Evolutionary conservation across 2,329 filamentous ascomycete genomes (phyloP), one percentile per base, ranked within the genome.

Genomic region (Calonectria crousiana): DNA sequence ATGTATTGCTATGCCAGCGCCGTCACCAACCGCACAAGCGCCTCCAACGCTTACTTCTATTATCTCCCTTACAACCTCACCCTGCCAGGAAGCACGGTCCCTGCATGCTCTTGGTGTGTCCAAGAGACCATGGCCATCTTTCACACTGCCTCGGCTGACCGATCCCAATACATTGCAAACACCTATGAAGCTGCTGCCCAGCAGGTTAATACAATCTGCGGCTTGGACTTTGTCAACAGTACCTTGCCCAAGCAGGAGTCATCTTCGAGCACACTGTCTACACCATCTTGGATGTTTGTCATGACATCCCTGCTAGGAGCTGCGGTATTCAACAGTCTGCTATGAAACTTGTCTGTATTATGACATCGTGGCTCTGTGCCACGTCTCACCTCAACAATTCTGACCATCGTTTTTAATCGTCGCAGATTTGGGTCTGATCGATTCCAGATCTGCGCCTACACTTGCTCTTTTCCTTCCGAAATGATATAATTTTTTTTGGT

Each of bases 1-100:
- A 90, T 92, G 77, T 98, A 96, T 87, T 93, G 92, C 86, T 98
- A 95, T 83, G 94, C 94, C 77, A 93, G 95, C 78, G 95, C 96
- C 65, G 92, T 96, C 74, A 95, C 94, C 62, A 98, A 98, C 84
- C 83, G 87, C 8, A 90, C 91, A 28, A 93, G 91, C 11, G 88
- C 94, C 0, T 91, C 92, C 38, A 93, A 97, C 82, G 90, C 92
- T 41, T 96, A 96, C 81, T 89, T 97, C 44, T 99, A 98, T 86
- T 96, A 94, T 80, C 87, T 98, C 4, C 95, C 96, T 0, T 89
- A 98, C 70, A 97, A 97, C 73, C 89, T 92, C 51, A 84, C 88
- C 0, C 86, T 98, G 16, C 94, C 95, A 0, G 88, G 87, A 18
- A 90, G 90, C 28, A 91, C 92, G 32, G 87, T 89, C n/a, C 95